A percentile compares a stretch with the other conserved stretches of the same genome.
Conservation (phyloP, 768 basidiomycete genomes). For the Cyathus striatus region DNA sequence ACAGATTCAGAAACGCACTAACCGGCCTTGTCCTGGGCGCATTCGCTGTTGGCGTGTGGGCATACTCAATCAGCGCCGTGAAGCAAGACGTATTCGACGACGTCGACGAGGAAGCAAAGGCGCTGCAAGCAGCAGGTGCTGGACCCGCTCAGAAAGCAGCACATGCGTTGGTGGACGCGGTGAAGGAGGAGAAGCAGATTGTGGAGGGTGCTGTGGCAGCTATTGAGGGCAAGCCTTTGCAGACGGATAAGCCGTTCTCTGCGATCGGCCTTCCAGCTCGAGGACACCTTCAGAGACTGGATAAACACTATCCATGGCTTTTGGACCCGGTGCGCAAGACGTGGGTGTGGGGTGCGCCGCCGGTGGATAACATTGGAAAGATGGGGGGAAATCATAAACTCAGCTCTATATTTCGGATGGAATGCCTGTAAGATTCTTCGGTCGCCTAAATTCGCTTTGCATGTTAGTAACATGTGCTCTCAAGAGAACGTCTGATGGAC, state of each 20-base stretch:
- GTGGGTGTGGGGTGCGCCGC: constrained; percentile 68
- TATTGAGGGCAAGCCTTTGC: constrained; percentile 1
- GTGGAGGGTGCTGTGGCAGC: background rate
- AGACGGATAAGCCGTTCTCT: constrained; percentile 4
- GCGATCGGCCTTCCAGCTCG: constrained; percentile 16
- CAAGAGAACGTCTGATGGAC: too few species aligned
- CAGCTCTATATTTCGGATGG: background rate
- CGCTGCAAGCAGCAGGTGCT: constrained; percentile 34
- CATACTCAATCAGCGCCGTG: constrained; percentile 91
- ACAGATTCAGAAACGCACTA: constrained; percentile 70
- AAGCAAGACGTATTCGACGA: constrained; percentile 92
- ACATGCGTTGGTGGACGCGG: constrained; percentile 8
- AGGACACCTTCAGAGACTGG: constrained; percentile 44
- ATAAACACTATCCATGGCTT: constrained; percentile 40
- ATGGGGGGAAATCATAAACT: constrained; percentile 16
- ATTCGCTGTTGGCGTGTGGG: constrained; percentile 81
- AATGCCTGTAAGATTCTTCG: too few species aligned
- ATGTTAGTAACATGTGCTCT: too few species aligned
- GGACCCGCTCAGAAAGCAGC: constrained; percentile 11
- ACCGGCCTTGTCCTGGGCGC: constrained; percentile 68
- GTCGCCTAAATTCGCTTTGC: too few species aligned
- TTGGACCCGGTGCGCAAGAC: constrained; percentile 61
- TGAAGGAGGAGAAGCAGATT: constrained; percentile 20
- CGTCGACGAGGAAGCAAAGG: constrained; percentile 71
- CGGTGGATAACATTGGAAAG: constrained; percentile 57